A percentile compares a stretch with the other conserved stretches of the same genome.
Conservation (phyloP, 768 basidiomycete genomes). For the Auriscalpium orientale region DNA sequence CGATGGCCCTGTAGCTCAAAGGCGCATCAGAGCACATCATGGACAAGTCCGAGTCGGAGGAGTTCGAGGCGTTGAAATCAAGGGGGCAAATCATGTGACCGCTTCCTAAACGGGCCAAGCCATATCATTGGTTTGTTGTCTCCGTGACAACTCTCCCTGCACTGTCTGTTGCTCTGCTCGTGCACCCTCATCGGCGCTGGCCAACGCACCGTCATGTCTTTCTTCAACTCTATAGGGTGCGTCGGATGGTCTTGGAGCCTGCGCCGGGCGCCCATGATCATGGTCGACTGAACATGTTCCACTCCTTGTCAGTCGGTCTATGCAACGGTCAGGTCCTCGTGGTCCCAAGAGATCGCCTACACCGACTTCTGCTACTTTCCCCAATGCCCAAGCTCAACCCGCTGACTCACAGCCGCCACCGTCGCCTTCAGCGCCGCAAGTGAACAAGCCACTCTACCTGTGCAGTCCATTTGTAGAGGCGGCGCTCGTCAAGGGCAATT, state of each 20-base stretch:
- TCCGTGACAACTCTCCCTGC: too few relatives aligned
- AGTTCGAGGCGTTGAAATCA: too few relatives aligned
- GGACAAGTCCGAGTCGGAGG: too few relatives aligned
- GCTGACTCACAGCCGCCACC: constrained; percentile 32
- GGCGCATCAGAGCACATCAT: too few relatives aligned
- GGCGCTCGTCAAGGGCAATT: constrained; percentile 94
- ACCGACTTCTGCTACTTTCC: constrained; percentile 59
- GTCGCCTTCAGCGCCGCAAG: constrained; percentile 32
- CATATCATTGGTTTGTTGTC: too few relatives aligned
- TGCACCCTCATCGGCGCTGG: too few relatives aligned
- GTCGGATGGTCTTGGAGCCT: constrained; percentile 17
- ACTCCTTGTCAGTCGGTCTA: constrained; percentile 49
- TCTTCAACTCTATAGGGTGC: constrained; percentile 78
- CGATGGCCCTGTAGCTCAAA: too few relatives aligned
- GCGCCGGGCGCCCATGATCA: background rate
- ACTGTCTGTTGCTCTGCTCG: too few relatives aligned
- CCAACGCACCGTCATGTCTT: constrained; percentile 46
- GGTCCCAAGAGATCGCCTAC: constrained; percentile 67
- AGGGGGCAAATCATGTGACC: too few relatives aligned
- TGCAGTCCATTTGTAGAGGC: constrained; percentile 94
- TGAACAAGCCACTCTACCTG: constrained; percentile 70
- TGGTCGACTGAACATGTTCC: background rate
- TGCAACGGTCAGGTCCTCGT: constrained; percentile 57
- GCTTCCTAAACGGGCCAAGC: too few relatives aligned
- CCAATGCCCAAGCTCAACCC: constrained; percentile 19